Evolutionary conservation across 176 grass and related monocot genomes (phyloP).

Genomic region (Musa troglodytarum): DNA sequence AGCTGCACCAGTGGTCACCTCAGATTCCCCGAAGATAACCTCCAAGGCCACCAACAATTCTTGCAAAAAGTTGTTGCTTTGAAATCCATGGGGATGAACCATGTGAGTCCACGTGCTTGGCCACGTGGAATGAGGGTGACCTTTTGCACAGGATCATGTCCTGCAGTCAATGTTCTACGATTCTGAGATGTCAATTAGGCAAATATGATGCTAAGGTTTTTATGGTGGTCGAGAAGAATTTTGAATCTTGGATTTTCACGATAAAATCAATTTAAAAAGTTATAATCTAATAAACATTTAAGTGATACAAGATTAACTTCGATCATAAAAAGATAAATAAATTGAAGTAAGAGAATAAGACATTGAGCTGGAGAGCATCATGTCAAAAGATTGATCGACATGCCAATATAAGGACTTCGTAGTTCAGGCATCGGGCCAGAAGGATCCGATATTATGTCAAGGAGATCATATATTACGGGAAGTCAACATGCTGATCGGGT

Average conservation of each 20-base stretch:
- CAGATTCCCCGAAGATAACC: constrained; percentile 97
- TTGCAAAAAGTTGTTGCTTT: constrained; percentile 90
- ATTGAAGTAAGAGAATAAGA: too few species aligned
- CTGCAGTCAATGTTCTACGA: constrained; percentile 88
- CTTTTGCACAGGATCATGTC: constrained; percentile 95
- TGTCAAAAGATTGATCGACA: too few species aligned
- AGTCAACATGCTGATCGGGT: too few species aligned
- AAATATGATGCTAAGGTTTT: background rate
- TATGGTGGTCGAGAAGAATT: background rate
- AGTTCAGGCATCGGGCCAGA: too few species aligned
- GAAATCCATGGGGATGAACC: constrained; percentile 99
- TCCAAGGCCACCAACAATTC: constrained; percentile 92
- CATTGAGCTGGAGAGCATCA: too few species aligned
- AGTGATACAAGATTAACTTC: too few species aligned
- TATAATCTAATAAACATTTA: background rate
- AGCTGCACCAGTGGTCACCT: constrained; percentile 97
- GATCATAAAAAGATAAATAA: too few species aligned
- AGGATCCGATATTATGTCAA: too few species aligned
- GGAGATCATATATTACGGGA: too few species aligned
- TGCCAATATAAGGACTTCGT: too few species aligned
- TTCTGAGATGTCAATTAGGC: background rate
- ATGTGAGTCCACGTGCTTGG: constrained; percentile 93
- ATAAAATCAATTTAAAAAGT: background rate
- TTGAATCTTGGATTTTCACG: too few species aligned
- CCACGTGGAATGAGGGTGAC: constrained; percentile 89